Evolutionary conservation across 768 basidiomycete species (phyloP), one percentile per base, ranked within the genome.

Genomic region (Termitomyces sp.): DNA sequence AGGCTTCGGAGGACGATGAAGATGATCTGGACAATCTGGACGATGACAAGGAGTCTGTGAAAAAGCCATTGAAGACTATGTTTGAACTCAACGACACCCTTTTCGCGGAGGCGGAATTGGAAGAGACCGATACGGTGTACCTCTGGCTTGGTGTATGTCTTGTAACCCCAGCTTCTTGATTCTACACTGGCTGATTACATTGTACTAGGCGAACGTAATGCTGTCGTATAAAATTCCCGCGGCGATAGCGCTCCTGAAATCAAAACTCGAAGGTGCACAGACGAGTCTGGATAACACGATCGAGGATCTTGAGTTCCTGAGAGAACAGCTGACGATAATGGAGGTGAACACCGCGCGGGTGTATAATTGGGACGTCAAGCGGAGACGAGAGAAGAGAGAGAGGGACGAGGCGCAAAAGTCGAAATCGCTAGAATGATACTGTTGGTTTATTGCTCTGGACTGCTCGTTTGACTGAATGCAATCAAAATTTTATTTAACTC

Each of bases 11-110:
- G n/a, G 75, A 72, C 24, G 72, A 75, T 37, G 76, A 53, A 6
- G 57, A 77, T 8, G 82, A 53, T 39, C 24, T 27, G 6, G 52
- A 85, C 41, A 82, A 84, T 55, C 68, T 78, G 4, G 84, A 86
- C 8, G 42, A 55, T 11, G 42, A 55, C 1, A 80, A 78, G 2
- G 77, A 77, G 4, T 74, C 68, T 6, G 65, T 75, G 2, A 67
- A 70, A 31, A 83, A 84, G 62, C 81, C 88, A 15, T 68, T 95
- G 58, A 87, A 76, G 56, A 94, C 93, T 0, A 90, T 94, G 0
- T 99, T 95, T 67, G 97, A 99, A 70, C 80, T 99, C 57, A 96
- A 95, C 63, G 96, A 98, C 66, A 98, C 96, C 16, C 80, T 98
- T 0, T 98, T 85, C 64, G 94, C 95, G 5, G 93, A 96, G 67